Evolutionary conservation across 306 rosid species (phyloP).

Genomic region (Dryas alaskensis): DNA sequence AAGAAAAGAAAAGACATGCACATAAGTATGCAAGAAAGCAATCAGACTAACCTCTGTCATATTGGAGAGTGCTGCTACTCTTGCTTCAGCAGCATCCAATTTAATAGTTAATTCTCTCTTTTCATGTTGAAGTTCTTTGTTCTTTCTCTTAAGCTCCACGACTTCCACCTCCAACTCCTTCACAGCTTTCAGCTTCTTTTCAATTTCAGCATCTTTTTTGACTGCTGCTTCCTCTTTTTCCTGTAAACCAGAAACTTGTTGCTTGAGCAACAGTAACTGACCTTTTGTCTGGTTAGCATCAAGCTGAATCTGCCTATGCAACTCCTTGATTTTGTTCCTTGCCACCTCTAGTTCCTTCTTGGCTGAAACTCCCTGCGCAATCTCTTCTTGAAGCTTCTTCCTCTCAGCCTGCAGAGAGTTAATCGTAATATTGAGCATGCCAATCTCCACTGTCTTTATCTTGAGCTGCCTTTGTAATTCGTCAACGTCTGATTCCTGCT

Average conservation of each 20-base stretch:
- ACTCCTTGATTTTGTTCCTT: constrained; percentile 81
- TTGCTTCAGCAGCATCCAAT: constrained; percentile 70
- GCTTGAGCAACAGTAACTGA: constrained; percentile 86
- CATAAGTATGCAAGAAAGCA: constrained; percentile 11
- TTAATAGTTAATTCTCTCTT: constrained; percentile 73
- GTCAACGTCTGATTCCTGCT: constrained; percentile 61
- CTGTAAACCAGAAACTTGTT: constrained; percentile 78
- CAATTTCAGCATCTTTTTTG: constrained; percentile 68
- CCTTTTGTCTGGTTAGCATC: constrained; percentile 87
- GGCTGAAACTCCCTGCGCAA: constrained; percentile 45
- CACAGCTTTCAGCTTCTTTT: constrained; percentile 68
- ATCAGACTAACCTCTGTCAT: constrained; percentile 72
- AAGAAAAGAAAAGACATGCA: not conserved
- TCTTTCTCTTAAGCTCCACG: constrained; percentile 72
- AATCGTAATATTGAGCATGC: constrained; percentile 72
- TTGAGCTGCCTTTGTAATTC: constrained; percentile 77
- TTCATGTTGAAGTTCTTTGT: constrained; percentile 83
- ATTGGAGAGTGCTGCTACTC: constrained; percentile 51
- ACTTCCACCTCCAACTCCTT: constrained; percentile 68
- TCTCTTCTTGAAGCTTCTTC: constrained; percentile 78
- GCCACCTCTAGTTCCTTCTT: constrained; percentile 81
- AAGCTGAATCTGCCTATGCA: constrained; percentile 87
- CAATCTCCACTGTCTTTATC: constrained; percentile 70
- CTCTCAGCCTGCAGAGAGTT: constrained; percentile 85
- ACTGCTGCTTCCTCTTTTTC: constrained; percentile 71